Base-by-base conservation (phyloP, 192 early-diverging fungal genomes). In the Mortierella antarctica region DNA sequence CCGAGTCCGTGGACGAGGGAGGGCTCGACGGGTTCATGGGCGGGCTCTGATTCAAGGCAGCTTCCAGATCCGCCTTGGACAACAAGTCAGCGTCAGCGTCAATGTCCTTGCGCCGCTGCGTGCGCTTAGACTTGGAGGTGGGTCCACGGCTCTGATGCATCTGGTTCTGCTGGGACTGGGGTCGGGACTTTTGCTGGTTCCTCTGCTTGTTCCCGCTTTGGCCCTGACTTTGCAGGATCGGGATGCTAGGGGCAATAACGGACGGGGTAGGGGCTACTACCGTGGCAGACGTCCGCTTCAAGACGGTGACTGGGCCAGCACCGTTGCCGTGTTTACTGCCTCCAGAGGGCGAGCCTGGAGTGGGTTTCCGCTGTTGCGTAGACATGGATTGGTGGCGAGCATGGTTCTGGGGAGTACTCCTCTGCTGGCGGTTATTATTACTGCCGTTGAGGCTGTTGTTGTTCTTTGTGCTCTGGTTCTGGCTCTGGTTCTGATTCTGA, bases 21-120 rank as follows among this genome's bases (percentile, higher is more conserved):
- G 74, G 69, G 15, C 48, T 70, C 15, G 66, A 65, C 4, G 74
- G 65, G 52, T 74, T 74, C 39, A 67, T 15, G 17, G 73, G 44
- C 14, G 64, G 73, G 31, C 73, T 74, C 39, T 67, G 58, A 39
- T 63, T 69, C 48, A 68, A n/a, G 9, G 20, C 54, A 8, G 62
- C 47, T 14, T 83, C 82, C 39, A 52, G 41, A 20, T 84, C 82
- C 45, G 65, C 71, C 20, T 73, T 83, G 49, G 63, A 57, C 67
- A 84, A 54, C 17, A 78, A 70, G 44, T 83, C 76, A 11, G 70
- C 70, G 13, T 63, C 66, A 18, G 83, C 67, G 12, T 51, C 78
- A 54, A 83, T 65, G n/a, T 88, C 87, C 47, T 82, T 88, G 49
- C 85, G 82, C 14, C 74, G 82, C 52, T 86, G 82, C 44, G 17